Evolutionary conservation across 2,329 filamentous ascomycete species (phyloP).

Genomic region (Trichoderma sp.): DNA sequence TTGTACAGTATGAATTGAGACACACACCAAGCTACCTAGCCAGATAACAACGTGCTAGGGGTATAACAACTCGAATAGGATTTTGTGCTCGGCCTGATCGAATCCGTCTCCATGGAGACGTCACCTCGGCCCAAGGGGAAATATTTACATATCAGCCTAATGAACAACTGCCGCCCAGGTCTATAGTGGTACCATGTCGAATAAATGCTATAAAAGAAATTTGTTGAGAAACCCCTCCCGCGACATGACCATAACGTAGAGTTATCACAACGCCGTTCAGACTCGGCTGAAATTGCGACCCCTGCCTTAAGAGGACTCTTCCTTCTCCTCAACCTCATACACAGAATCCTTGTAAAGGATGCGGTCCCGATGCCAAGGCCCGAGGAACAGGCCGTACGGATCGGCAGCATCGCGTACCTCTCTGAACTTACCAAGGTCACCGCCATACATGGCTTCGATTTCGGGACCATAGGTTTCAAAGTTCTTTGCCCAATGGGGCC

Average conservation of each 20-base stretch:
- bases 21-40: no score
- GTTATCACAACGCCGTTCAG: neutral
- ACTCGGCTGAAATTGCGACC: slow-evolving; percentile 24
- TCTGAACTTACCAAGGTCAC: slow-evolving; percentile 64
- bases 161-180: neutral
- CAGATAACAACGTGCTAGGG: neutral
- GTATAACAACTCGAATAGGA: neutral
- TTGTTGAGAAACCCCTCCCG: neutral
- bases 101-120: neutral
- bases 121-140: neutral
- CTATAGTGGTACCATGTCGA: neutral
- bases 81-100: neutral
- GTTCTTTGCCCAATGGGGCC: slow-evolving; percentile 93
- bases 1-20: neutral
- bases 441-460: slow-evolving; percentile 66
- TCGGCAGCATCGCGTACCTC: slow-evolving; percentile 67
- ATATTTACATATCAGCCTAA: slow-evolving; percentile 11
- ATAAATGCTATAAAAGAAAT: neutral
- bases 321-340: slow-evolving; percentile 38
- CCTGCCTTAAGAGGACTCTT: slow-evolving; percentile 29
- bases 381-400: slow-evolving; percentile 81
- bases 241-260: neutral
- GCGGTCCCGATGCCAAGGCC: slow-evolving; percentile 79
- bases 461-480: slow-evolving; percentile 62
- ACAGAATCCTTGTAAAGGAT: slow-evolving; percentile 45